Evolutionary conservation across 139 green algal species (phyloP), one percentile per base, ranked within the genome.

Genomic region (Pleodorina starrii): DNA sequence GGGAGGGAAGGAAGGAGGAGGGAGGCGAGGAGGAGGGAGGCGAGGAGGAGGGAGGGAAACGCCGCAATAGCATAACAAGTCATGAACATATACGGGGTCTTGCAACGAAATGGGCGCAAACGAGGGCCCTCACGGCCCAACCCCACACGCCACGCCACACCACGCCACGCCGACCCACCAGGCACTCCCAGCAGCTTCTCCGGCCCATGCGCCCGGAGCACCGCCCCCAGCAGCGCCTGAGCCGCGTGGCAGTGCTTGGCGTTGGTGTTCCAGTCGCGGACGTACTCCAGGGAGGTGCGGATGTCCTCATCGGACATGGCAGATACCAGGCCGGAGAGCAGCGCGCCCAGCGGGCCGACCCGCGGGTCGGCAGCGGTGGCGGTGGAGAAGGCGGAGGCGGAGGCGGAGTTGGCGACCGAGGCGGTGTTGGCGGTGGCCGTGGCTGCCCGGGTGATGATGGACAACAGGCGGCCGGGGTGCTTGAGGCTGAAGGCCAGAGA

Each of bases 231-330:
- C 90, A 98, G 87, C 23, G 92, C 92, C 85, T 99, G 97, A 5
- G 97, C 97, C 21, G 94, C 90, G 72, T 96, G 90, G 90, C 95
- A 99, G 88, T 96, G 95, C 84, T 92, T 92, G 14, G 94, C 87
- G 89, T 99, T 97, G 32, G 96, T 98, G 90, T 99, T 99, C 98
- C 98, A 99, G 69, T 99, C 97, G 27, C 97, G 87, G 81, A 90
- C 93, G 75, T 95, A 94, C 73, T 91, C 88, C 21, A 96, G 88
- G 1, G 93, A 91, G 2, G 87, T 93, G 0, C 59, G 63, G 5
- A 94, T 29, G 11, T 93, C 48, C 29, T 92, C 88, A 0, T 86
- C 66, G 0, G 40, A 44, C 87, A 95, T 90, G 46, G 88, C 76
- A 21, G 48, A 63, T 44, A 95, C 89, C 35, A 94, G 60, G 16